phyloP scores from a whole-genome alignment of 257 asterid species.

The Penstemon barbatus region DNA sequence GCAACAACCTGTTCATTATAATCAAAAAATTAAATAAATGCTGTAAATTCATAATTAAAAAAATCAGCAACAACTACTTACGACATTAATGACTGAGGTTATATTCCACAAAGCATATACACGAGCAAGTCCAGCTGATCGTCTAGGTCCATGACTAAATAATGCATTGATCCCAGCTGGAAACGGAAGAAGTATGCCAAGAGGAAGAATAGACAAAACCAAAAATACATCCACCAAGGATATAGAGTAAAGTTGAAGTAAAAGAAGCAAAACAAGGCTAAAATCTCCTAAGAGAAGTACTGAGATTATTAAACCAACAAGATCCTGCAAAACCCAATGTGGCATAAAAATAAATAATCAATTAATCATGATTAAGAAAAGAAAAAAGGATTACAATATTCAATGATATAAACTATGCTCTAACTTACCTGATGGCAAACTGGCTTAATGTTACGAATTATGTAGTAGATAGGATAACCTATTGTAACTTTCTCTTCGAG shows the following conservation, averaged over 20 bases:
- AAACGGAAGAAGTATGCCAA: conserved; percentile 80
- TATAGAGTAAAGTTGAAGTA: conserved; percentile 82
- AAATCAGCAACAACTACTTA: conserved; percentile 43
- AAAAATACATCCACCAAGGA: conserved; percentile 60
- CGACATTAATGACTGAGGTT: conserved; percentile 72
- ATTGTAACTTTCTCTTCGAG: conserved; percentile 57
- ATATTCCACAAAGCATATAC: conserved; percentile 85
- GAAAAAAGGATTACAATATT: neutral
- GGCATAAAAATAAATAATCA: conserved; percentile 20
- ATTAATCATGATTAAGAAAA: conserved; percentile 9
- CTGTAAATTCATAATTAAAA: conserved; percentile 6
- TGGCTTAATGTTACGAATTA: conserved; percentile 67
- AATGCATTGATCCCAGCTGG: conserved; percentile 89
- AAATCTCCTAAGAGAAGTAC: conserved; percentile 83
- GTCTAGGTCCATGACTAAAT: conserved; percentile 81
- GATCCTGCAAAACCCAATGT: conserved; percentile 60
- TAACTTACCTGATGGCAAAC: conserved; percentile 77
- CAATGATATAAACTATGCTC: conserved; percentile 1
- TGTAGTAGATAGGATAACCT: conserved; percentile 51
- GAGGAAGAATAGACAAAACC: conserved; percentile 73
- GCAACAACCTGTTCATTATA: conserved; percentile 64
- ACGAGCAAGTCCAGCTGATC: conserved; percentile 85
- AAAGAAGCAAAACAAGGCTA: conserved; percentile 80
- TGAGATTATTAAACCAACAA: conserved; percentile 79
- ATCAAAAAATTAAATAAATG: conserved; percentile 16